Conservation (phyloP, 1,284 basidiomycete species). For the Irpex rosettiformis region DNA sequence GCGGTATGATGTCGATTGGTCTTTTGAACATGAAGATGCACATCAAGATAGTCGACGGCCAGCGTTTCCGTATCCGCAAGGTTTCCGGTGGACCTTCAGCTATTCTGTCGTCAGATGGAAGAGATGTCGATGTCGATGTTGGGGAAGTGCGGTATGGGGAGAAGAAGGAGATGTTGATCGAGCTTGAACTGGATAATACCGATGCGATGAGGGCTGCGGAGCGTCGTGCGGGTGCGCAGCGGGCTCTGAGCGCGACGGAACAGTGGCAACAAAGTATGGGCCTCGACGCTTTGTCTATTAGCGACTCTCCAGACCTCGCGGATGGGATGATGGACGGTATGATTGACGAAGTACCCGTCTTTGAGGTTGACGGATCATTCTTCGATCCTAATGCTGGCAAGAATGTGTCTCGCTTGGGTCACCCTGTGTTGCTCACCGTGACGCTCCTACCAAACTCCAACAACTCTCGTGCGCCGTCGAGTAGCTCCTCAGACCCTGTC, state of each 20-base stretch:
- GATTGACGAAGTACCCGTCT: constrained; percentile 91
- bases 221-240: constrained; percentile 21
- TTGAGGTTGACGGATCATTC: constrained; percentile 91
- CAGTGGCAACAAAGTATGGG: constrained; percentile 80
- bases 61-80: constrained; percentile 87
- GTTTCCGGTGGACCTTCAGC: constrained; percentile 82
- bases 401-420: constrained; percentile 78
- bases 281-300: constrained; percentile 67
- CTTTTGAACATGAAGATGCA: constrained; percentile 88
- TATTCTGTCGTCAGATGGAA: constrained; percentile 83
- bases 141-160: constrained; percentile 91
- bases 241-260: constrained; percentile 68
- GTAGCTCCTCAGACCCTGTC: constrained; percentile 68
- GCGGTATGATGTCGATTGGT: constrained; percentile 92
- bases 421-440: constrained; percentile 86
- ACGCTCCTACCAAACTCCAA: constrained; percentile 69
- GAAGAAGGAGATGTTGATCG: constrained; percentile 90
- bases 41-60: constrained; percentile 81
- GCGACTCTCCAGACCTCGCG: constrained; percentile 65
- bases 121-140: constrained; percentile 94
- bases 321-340: constrained; percentile 87
- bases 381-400: constrained; percentile 83
- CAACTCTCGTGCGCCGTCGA: constrained; percentile 40
- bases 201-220: constrained; percentile 44
- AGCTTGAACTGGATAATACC: constrained; percentile 84